A percentile compares a stretch with the other conserved stretches of the same genome.
These are phyloP conservation scores for Neurospora hispaniola DNA, from an alignment of 495 filamentous ascomycete species.

Conservation along the genomic window DNA sequence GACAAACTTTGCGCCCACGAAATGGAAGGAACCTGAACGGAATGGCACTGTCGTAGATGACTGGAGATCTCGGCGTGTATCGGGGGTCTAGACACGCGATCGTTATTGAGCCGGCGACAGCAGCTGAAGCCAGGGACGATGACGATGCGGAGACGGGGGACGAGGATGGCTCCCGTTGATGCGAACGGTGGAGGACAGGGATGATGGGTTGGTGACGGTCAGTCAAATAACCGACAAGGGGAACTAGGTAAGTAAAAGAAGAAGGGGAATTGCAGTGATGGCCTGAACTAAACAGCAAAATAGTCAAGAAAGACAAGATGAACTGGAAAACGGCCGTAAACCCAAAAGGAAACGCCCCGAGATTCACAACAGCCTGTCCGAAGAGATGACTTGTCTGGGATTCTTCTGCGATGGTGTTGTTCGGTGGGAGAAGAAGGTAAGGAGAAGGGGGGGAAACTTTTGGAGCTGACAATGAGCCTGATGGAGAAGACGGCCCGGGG, in stretches of 20 bases:
- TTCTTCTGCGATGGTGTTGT: neutral
- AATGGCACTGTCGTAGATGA: neutral
- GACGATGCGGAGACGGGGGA: neutral
- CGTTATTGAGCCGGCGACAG: neutral
- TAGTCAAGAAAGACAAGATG: neutral
- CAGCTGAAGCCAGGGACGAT: neutral
- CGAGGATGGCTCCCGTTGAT: neutral
- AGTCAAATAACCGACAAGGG: neutral
- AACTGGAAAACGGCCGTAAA: neutral
- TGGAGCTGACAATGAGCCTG: neutral
- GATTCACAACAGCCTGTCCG: neutral
- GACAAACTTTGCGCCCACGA: neutral
- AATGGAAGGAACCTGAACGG: neutral
- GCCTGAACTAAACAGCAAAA: neutral
- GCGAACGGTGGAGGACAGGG: neutral
- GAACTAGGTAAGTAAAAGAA: neutral
- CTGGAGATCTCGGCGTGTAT: neutral
- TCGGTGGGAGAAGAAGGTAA: neutral
- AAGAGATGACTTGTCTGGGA: neutral
- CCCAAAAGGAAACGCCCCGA: neutral
- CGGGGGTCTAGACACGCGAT: neutral
- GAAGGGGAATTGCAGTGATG: neutral
- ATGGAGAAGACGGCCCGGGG: neutral
- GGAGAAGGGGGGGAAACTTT: conserved; percentile 1
- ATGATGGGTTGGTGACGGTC: neutral